These are phyloP conservation scores for Flaveria ramosissima DNA, from an alignment of 129 eudicot species.

Conservation along the genomic window DNA sequence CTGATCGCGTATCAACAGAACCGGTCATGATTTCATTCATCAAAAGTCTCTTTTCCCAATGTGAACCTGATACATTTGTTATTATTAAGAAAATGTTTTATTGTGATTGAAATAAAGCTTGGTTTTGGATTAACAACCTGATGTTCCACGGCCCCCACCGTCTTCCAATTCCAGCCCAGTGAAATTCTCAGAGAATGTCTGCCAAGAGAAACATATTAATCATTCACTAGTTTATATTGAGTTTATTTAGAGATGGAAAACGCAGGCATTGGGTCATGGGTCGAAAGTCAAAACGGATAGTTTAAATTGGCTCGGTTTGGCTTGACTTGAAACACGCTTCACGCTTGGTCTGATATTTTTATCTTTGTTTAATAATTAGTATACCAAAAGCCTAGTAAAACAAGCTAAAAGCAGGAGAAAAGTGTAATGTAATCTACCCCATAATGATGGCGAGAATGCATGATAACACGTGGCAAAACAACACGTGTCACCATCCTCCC, in stretches of 20 bases:
- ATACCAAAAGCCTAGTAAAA: not conserved
- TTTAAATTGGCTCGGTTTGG: not conserved
- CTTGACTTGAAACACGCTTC: not conserved
- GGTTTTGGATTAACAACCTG: conserved; percentile 48
- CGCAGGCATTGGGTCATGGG: no score
- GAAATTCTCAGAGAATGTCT: conserved; percentile 90
- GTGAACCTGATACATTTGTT: conserved; percentile 63
- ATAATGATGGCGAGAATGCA: conserved; percentile 93
- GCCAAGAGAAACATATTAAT: not conserved
- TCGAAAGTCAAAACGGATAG: no score
- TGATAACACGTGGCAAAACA: conserved; percentile 93
- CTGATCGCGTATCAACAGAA: conserved; percentile 86
- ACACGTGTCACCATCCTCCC: conserved; percentile 90
- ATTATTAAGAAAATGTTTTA: not conserved
- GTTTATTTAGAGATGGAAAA: no score
- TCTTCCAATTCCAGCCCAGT: conserved; percentile 96
- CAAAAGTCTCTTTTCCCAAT: conserved; percentile 96
- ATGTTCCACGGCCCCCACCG: conserved; percentile 98
- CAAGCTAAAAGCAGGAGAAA: no score
- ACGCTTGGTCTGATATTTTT: not conserved
- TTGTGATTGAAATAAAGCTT: not conserved
- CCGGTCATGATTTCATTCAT: conserved; percentile 99
- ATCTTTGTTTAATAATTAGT: not conserved
- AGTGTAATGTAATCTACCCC: conserved; percentile 57
- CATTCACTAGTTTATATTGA: no score